Evolutionary conservation across 1,139 yeast genomes (phyloP).

Genomic region (Kurtzmaniella quercitrusa): DNA sequence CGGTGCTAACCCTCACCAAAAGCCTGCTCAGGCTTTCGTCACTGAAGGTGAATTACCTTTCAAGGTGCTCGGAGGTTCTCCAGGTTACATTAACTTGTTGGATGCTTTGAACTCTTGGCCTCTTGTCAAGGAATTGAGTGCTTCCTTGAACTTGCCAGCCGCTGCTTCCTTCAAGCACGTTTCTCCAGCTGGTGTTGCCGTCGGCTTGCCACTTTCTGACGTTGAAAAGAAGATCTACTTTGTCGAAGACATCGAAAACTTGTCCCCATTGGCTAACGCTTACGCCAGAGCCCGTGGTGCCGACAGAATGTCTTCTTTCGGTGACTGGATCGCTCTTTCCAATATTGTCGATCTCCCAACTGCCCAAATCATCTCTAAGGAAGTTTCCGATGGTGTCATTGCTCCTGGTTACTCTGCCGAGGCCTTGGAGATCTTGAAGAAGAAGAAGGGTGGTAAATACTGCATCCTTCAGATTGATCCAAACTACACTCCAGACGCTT

Average conservation of each 20-base stretch:
- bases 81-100: conserved; percentile 93
- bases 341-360: conserved; percentile 95
- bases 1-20: conserved; percentile 99
- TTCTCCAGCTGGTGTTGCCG: conserved; percentile 98
- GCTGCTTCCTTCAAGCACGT: conserved; percentile 99
- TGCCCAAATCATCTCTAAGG: conserved; percentile 94
- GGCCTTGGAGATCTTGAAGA: conserved; percentile 81
- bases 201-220: conserved; percentile 87
- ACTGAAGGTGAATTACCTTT: conserved; percentile 85
- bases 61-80: conserved; percentile 89
- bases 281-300: conserved; percentile 99
- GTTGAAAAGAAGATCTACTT: conserved; percentile 93
- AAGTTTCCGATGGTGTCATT: conserved; percentile 96
- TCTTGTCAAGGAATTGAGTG: conserved; percentile 90
- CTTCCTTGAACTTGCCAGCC: conserved; percentile 92
- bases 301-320: conserved; percentile 98
- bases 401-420: conserved; percentile 96
- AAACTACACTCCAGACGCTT: conserved; percentile 73
- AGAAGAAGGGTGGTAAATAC: conserved; percentile 96
- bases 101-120: conserved; percentile 99
- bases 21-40: conserved; percentile 96
- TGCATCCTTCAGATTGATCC: conserved; percentile 96
- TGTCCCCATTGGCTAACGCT: conserved; percentile 95
- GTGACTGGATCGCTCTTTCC: conserved; percentile 96
- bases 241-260: conserved; percentile 89